Percentiles rank a stretch among this genome's conserved stretches.
Conservation (phyloP, 768 basidiomycete genomes). For the Suillus occidentalis region DNA sequence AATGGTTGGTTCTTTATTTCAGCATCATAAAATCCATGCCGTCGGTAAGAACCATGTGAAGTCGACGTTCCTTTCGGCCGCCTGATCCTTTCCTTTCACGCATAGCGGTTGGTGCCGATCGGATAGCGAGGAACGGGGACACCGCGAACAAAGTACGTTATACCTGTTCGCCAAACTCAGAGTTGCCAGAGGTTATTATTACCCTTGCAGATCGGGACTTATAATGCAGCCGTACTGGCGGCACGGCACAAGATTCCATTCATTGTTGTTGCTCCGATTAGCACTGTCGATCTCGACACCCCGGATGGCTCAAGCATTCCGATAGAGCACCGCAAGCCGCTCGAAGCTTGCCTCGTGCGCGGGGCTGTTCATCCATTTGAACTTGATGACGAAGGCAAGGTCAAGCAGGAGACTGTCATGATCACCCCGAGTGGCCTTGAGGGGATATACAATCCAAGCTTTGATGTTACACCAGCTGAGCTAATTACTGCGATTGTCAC, state of each 20-base stretch:
- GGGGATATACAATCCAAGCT: slow-evolving; percentile 86
- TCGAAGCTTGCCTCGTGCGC: slow-evolving; percentile 88
- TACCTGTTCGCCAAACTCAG: not conserved
- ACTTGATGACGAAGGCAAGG: slow-evolving; percentile 38
- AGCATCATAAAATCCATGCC: slow-evolving; percentile 80
- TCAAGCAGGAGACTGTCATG: slow-evolving; percentile 76
- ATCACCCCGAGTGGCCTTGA: slow-evolving; percentile 70
- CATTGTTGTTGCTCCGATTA: slow-evolving; percentile 90
- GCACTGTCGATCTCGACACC: slow-evolving; percentile 85
- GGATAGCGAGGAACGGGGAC: slow-evolving; percentile 91
- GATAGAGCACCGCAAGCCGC: slow-evolving; percentile 86
- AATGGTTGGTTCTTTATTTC: slow-evolving; percentile 95
- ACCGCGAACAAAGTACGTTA: slow-evolving; percentile 86
- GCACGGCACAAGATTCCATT: slow-evolving; percentile 87
- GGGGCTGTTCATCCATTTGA: slow-evolving; percentile 69
- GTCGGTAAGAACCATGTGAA: slow-evolving; percentile 51
- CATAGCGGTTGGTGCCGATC: slow-evolving; percentile 81
- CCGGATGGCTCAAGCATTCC: slow-evolving; percentile 78
- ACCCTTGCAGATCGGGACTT: slow-evolving; percentile 72
- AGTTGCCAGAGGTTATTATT: not conserved
- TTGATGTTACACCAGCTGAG: slow-evolving; percentile 94
- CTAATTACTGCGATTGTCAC: slow-evolving; percentile 95
- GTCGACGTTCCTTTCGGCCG: not conserved
- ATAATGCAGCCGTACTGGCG: slow-evolving; percentile 93
- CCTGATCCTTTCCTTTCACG: not conserved